phyloP scores from a whole-genome alignment of 2,329 filamentous ascomycete genomes.

The Ascochyta pisi region DNA sequence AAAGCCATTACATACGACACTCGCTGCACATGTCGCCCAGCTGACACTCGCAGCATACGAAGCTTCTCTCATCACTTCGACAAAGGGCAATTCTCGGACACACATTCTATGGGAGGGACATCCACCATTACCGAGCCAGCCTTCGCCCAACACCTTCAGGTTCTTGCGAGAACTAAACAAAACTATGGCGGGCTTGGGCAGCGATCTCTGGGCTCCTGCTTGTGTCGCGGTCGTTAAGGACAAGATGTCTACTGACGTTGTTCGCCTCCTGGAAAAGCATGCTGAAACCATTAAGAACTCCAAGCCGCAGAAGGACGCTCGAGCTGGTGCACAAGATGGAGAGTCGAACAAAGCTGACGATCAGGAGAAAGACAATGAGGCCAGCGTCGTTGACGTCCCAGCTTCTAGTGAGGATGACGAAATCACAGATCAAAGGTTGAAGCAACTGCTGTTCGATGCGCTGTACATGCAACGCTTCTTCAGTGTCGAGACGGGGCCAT shows the following conservation, averaged over 20 bases:
- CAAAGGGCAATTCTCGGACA: slow-evolving; percentile 62
- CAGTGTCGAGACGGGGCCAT: slow-evolving; percentile 14
- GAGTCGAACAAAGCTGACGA: slow-evolving; percentile 4
- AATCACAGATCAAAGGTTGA: slow-evolving; percentile 34
- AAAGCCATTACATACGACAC: slow-evolving; percentile 66
- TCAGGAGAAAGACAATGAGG: slow-evolving; percentile 13
- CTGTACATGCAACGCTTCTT: slow-evolving; percentile 51
- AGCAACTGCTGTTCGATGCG: slow-evolving; percentile 54
- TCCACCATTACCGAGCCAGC: slow-evolving; percentile 77
- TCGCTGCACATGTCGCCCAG: slow-evolving; percentile 63
- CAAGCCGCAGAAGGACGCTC: background rate
- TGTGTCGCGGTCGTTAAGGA: slow-evolving; percentile 70
- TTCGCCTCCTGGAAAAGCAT: slow-evolving; percentile 38
- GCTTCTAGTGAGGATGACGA: slow-evolving; percentile 19
- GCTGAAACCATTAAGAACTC: slow-evolving; percentile 40
- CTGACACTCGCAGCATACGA: slow-evolving; percentile 53
- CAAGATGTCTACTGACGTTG: slow-evolving; percentile 60
- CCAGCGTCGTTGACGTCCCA: slow-evolving; percentile 18
- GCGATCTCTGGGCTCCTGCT: slow-evolving; percentile 80
- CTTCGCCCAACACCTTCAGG: slow-evolving; percentile 75
- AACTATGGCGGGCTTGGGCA: slow-evolving; percentile 73
- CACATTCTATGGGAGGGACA: slow-evolving; percentile 81
- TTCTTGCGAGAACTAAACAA: slow-evolving; percentile 71
- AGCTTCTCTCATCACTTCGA: slow-evolving; percentile 54
- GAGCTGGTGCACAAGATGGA: background rate